Evolutionary conservation across 2,329 filamentous ascomycete species (phyloP), one percentile per base, ranked within the genome.

Genomic region (Colletotrichum sp.): DNA sequence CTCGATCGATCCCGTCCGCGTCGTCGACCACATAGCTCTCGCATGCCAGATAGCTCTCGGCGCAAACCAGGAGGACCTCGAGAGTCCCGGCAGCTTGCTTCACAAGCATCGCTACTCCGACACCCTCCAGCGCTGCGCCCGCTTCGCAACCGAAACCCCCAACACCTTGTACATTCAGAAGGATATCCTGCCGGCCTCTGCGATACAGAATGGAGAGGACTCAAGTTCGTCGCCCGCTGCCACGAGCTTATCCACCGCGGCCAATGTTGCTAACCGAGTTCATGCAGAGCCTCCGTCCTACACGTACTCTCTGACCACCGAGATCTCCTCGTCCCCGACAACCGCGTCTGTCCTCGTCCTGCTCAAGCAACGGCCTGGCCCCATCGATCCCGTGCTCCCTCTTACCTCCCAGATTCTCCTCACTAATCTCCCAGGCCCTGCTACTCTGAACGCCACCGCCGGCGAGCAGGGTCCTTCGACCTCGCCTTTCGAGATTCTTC

Each of bases 121-220:
- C 80, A 98, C 97, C 8, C 87, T 98, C 72, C 93, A 96, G 83
- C 92, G 95, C 87, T 98, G 96, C 85, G 92, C 93, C 79, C 94
- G 96, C 81, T 99, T 99, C 85, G 96, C 96, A 74, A 92, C 93
- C 77, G 98, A 99, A 85, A 90, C 94, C 74, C 95, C 98, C 86
- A 93, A 94, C 77, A 95, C 94, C 71, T 88, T 99, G 78, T 99
- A 99, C 86, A 93, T 98, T 78, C 94, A 97, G 83, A 98, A 98
- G 86, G 95, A 96, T 82, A 83, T 93, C 78, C 86, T 90, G 69
- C 87, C 89, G 78, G 88, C 88, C 15, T 88, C 90, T 65, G 84
- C 89, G 71, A 81, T 87, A 55, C 86, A 90, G 72, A 89, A 91
- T 78, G 90, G 87, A 18, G 85, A 87, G 7, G 21, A 78, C 15